Conservation (phyloP, 805 yeast genomes). For the Metschnikowia arizonensis region DNA sequence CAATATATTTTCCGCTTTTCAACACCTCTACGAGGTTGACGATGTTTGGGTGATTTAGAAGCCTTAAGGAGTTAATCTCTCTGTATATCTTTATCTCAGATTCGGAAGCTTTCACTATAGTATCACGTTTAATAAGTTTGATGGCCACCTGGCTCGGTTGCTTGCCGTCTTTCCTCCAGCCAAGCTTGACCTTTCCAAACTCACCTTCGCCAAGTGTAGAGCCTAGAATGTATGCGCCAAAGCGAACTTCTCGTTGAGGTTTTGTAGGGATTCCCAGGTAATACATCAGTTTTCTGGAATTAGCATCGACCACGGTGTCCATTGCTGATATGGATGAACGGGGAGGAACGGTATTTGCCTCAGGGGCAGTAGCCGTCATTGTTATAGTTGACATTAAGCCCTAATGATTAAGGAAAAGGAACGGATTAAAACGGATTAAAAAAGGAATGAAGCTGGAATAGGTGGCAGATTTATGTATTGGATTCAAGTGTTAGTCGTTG, state of each 20-base stretch:
- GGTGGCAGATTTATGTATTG: background rate
- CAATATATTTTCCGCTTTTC: conserved; percentile 91
- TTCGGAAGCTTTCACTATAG: conserved; percentile 81
- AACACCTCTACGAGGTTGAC: conserved; percentile 88
- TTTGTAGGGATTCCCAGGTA: conserved; percentile 1
- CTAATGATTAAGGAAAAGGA: no score
- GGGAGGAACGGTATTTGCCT: conserved; percentile 2
- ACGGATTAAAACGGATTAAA: background rate
- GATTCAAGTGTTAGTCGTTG: conserved; percentile 1
- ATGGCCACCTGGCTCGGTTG: conserved; percentile 87
- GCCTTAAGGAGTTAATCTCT: conserved; percentile 86
- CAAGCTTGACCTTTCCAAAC: conserved; percentile 94
- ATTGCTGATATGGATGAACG: conserved; percentile 2
- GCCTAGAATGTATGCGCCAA: conserved; percentile 88
- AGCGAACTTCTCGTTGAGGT: conserved; percentile 63
- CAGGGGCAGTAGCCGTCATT: conserved; percentile 3
- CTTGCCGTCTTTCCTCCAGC: conserved; percentile 86
- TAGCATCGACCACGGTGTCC: background rate
- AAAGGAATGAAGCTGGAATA: background rate
- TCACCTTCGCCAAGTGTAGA: conserved; percentile 97
- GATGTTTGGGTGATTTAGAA: conserved; percentile 88
- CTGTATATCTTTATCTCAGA: conserved; percentile 86
- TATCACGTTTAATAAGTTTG: conserved; percentile 82
- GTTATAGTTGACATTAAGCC: conserved; percentile 4
- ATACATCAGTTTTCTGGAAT: background rate